Percentiles rank a stretch among this genome's conserved stretches.
Evolutionary conservation across 139 green algal genomes (phyloP).

Genomic region (Chlamydomonas eustigma): DNA sequence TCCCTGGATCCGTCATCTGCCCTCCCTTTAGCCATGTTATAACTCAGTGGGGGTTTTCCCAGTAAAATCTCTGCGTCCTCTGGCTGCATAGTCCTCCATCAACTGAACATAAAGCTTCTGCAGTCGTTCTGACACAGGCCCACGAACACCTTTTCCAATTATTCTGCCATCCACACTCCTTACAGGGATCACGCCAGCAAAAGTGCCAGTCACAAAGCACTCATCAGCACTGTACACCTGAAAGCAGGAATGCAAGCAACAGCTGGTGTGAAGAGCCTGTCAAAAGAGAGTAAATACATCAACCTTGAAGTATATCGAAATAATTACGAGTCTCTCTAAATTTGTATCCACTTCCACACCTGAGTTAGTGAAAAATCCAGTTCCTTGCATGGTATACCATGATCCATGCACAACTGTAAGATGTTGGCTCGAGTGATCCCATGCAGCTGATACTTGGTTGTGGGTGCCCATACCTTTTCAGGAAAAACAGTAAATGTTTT

Average conservation of each 20-base stretch:
- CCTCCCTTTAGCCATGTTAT: no score
- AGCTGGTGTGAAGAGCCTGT: background rate
- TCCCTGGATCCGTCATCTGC: no score
- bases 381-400: conserved; percentile 45
- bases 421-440: conserved; percentile 69
- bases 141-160: conserved; percentile 38
- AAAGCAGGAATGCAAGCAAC: background rate
- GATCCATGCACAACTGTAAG: conserved; percentile 44
- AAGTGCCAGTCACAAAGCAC: conserved; percentile 76
- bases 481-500: background rate
- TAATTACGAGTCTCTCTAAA: no score
- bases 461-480: conserved; percentile 42
- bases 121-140: conserved; percentile 46
- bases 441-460: conserved; percentile 39
- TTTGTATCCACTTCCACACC: conserved; percentile 21
- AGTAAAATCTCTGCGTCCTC: conserved; percentile 19
- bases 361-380: conserved; percentile 65
- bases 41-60: background rate
- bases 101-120: conserved; percentile 49
- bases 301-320: no score
- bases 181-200: conserved; percentile 66
- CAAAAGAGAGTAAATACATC: no score
- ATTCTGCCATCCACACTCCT: conserved; percentile 54
- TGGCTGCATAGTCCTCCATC: conserved; percentile 38
- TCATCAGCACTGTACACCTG: conserved; percentile 71